Base-by-base conservation (phyloP, 495 filamentous ascomycete genomes). In the Lasiosphaeriaceae sp. region DNA sequence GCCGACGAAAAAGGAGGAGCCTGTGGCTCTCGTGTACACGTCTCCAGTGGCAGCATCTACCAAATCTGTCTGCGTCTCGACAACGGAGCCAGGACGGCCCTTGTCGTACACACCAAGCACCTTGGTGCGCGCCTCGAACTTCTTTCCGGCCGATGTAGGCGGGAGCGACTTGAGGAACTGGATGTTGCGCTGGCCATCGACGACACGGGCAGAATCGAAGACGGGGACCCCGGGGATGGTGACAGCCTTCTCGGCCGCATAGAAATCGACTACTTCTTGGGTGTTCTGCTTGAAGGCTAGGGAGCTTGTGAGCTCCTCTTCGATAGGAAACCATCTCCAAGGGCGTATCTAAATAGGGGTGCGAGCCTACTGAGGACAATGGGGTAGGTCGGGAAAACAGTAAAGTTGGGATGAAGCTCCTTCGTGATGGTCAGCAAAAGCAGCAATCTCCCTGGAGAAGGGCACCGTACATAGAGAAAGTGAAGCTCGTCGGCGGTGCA, bases 51-150 rank as follows among this genome's bases (percentile, higher is more conserved):
- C 69, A 44, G 75, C 84, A 56, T 96, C 89, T 0, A 92, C 87
- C 29, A 95, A 82, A 17, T 85, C 76, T 39, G 85, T 78, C 76
- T 95, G 87, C 12, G 85, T 90, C 69, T 95, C 92, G 11, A 95
- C 76, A 3, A 96, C 90, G 14, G 82, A 86, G 19, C 90, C 90
- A 0, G 89, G 81, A 64, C 90, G 89, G 54, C 92, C 92, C 76
- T 96, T 96, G 71, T 96, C 92, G 71, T 93, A 96, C 14, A 96
- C 89, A 17, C 91, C 92, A 11, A 96, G 70, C 26, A 94, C 86
- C 71, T 89, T 92, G 60, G 78, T 84, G 52, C 88, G 81, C 43
- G 92, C 70, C 76, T 96, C 88, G 66, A 92, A 93, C 55, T 79
- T 82, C 53, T 73, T 78, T 45, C 90, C 91, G 8, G 74, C 84